Base-by-base conservation (phyloP, 345 rosid genomes). In the Lagerstroemia speciosa region DNA sequence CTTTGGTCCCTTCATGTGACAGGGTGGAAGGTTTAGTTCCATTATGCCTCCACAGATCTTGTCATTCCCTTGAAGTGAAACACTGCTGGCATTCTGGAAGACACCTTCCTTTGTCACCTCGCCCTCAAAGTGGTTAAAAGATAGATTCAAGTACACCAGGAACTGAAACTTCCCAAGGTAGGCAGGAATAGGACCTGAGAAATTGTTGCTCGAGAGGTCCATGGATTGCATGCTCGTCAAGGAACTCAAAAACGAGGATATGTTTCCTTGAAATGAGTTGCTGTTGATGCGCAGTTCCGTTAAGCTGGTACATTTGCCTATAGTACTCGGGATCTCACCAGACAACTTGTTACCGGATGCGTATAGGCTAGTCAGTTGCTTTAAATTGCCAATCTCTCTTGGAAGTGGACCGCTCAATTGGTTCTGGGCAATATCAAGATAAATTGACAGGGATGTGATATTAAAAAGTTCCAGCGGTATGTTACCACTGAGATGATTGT, bases 51-150 rank as follows among this genome's bases (percentile, higher is more conserved):
- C 72, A n/a, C 77, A 77, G 4, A 77, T 71, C 63, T 40, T 73
- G 9, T 1, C 48, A 5, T 73, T 70, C 36, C 74, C 74, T 24
- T 2, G 14, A 0, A 77, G 3, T 16, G 65, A 73, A 22, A 67
- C 45, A 1, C 22, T 41, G 12, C 71, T 66, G 0, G 48, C 26
- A 55, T 73, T 70, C 40, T 6, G 2, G 62, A 73, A 73, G 36
- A 73, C 10, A 22, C 80, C 76, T 66, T 68, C 34, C 1, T 7
- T 20, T 8, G 80, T 74, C 20, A 73, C 48, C 11, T 60, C 65
- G 15, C 77, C 80, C 38, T 66, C 50, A 0, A 77, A 71, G 48
- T 66, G 8, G 68, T 77, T 77, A 3, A 40, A 77, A 2, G 80
- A 73, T n/a, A 77, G 46, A 30, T 77, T 70, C 45, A 77, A 0